Base-by-base conservation (phyloP, 441 rosid species). In the Biscutella laevigata region DNA sequence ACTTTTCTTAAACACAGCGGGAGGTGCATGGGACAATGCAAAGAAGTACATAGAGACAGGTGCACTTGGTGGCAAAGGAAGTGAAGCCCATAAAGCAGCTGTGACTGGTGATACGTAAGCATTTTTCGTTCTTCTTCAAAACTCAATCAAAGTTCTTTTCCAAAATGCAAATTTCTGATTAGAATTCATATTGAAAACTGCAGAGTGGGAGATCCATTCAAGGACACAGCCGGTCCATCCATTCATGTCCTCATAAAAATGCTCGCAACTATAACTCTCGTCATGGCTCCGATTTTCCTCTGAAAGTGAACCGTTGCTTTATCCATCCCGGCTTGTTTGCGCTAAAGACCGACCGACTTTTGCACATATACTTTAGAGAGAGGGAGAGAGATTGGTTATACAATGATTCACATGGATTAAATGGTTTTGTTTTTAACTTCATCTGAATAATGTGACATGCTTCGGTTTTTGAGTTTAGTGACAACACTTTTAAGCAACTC, bases 21-120 rank as follows among this genome's bases (percentile, higher is more conserved):
- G 96, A 28, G 98, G 98, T 53, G 98, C 96, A 17, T 92, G 98
- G 98, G 96, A 86, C 76, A 88, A 92, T 68, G 96, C 96, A 0
- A 92, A 92, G 79, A 92, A 92, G 59, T 85, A 73, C 71, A 88
- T 92, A 1, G 98, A 92, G 70, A 92, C 96, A 0, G 96, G 96
- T 14, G 98, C 84, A 32, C 88, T 86, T 34, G 98, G 96, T 48
- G 98, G 96, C 64, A 92, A 92, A 69, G 96, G 98, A 51, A 92
- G 98, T 41, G 95, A 88, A 33, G 68, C 92, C 41, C 96, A 92
- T 66, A 92, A 88, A 78, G 98, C 98, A 42, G 98, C 98, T 25
- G 66, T 92, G 32, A 88, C 98, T 8, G 98, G 98, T 61, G 96
- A 92, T 50, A 92, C 95, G 95, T 86, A 79, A 83, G 96, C 49